Conservation (phyloP, 208 protist species). For the Strigomonas culicis region DNA sequence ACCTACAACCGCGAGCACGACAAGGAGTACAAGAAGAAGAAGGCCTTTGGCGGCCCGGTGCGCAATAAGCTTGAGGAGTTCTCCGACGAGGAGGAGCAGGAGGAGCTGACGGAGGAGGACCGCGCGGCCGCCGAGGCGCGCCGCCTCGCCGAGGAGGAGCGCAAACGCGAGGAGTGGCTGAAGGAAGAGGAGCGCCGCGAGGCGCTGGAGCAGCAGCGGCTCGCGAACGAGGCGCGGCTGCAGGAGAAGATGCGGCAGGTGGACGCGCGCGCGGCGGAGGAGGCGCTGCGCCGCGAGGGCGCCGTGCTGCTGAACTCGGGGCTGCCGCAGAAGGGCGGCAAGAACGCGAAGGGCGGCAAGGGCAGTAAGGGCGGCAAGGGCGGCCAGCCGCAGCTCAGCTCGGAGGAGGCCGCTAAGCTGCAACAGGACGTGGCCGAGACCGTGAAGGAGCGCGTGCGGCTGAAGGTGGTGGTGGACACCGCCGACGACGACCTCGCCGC, state of each 20-base stretch:
- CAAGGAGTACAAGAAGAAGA: constrained; percentile 53
- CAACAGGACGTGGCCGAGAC: constrained; percentile 43
- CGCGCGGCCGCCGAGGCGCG: constrained; percentile 20
- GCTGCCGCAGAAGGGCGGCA: constrained; percentile 13
- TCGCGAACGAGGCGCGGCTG: constrained; percentile 58
- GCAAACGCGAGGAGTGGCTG: constrained; percentile 33
- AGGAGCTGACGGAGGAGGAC: constrained; percentile 23
- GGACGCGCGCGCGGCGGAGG: constrained; percentile 49
- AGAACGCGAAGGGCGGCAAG: constrained; percentile 39
- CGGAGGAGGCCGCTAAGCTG: constrained; percentile 51
- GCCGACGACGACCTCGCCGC: constrained; percentile 63
- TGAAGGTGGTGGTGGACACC: constrained; percentile 52
- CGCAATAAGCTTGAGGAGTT: constrained; percentile 47
- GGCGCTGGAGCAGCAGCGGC: constrained; percentile 47
- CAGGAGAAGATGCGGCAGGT: constrained; percentile 49
- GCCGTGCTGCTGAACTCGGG: constrained; percentile 68
- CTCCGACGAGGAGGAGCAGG: constrained; percentile 32
- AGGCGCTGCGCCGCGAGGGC: constrained; percentile 44
- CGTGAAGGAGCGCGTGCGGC: constrained; percentile 60
- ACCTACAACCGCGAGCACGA: constrained; percentile 63
- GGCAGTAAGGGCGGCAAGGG: constrained; percentile 32
- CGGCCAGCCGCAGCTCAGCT: constrained; percentile 28
- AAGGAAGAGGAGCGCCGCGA: constrained; percentile 42
- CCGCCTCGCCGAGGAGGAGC: constrained; percentile 39
- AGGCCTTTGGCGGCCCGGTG: constrained; percentile 29